Base-by-base conservation (phyloP, 257 asterid genomes). In the Scutellaria galericulata region DNA sequence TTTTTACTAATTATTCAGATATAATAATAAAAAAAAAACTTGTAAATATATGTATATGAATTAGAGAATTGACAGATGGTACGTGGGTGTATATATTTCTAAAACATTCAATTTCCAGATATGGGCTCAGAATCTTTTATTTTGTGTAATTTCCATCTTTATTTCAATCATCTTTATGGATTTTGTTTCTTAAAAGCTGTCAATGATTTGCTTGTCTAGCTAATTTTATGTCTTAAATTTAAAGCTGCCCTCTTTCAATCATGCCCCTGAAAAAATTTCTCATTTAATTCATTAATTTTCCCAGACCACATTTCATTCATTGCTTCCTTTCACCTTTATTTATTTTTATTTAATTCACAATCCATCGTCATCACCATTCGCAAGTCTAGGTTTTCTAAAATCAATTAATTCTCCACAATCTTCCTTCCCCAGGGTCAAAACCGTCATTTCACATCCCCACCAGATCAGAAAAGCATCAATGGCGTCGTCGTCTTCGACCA, bases 401-500 rank as follows among this genome's bases (percentile, higher is more conserved):
- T 18, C 27, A 24, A 24, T 24, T 24, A 1, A 24, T 18, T 18
- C 18, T 18, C 18, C 27, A 24, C 1, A 24, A 24, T 24, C 27
- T 24, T 24, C 27, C 2, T 24, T 2, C 27, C 27, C 27, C 2
- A 24, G 27, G 27, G 27, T 24, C 27, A 24, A 24, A 24, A 24
- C 2, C 27, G 27, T 24, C 27, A 24, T 24, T 24, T 24, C 27
- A 24, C 27, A 18, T 18, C 18, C 18, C 18, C 18, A 18, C 18
- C 18, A 18, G 18, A 18, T 18, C 27, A 2, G 27, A 24, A 24
- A 24, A 24, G 27, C 27, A 24, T 24, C 37, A 7, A 83, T 86
- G 88, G 85, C 94, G 39, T 83, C 88, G 0, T 81, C 88, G 1
- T 86, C 77, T 2, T 40, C 95, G 9, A 85, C 84, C 66, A 83